phyloP scores from a whole-genome alignment of 75 land plant genomes.

The Pinus albicaulis region DNA sequence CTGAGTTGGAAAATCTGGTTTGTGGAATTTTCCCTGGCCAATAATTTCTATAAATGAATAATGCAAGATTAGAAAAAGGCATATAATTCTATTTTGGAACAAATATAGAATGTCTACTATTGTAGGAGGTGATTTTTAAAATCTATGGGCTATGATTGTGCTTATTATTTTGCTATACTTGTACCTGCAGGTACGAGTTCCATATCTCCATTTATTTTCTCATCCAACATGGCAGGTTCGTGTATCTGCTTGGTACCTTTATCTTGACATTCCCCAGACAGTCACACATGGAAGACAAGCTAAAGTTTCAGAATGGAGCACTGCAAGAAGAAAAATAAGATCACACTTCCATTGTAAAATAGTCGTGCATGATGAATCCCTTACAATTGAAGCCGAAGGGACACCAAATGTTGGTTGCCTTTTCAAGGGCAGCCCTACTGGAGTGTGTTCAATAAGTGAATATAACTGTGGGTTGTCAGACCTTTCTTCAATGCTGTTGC shows the following conservation, averaged over 20 bases:
- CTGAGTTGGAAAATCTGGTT: slow-evolving; percentile 79
- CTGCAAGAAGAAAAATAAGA: slow-evolving; percentile 13
- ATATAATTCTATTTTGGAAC: not conserved
- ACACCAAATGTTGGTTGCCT: slow-evolving; percentile 56
- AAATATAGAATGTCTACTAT: not conserved
- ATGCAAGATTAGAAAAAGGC: not conserved
- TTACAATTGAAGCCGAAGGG: slow-evolving; percentile 72
- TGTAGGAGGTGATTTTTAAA: not conserved
- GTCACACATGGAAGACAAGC: slow-evolving; percentile 26
- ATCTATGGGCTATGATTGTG: not conserved
- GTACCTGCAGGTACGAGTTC: slow-evolving; percentile 68
- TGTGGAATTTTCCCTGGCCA: not conserved
- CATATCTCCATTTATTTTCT: slow-evolving; percentile 61
- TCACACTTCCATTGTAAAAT: slow-evolving; percentile 63
- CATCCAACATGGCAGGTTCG: slow-evolving; percentile 91
- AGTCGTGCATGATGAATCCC: slow-evolving; percentile 66
- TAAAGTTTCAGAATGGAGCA: slow-evolving; percentile 14
- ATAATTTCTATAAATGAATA: not conserved
- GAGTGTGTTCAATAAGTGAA: slow-evolving; percentile 17
- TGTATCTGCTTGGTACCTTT: slow-evolving; percentile 83
- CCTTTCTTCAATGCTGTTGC: slow-evolving; percentile 77
- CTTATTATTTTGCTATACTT: not conserved
- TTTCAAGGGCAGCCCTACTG: slow-evolving; percentile 32
- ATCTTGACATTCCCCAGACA: slow-evolving; percentile 68
- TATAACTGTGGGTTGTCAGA: slow-evolving; percentile 73